Evolutionary conservation across 2,329 filamentous ascomycete genomes (phyloP).

Genomic region (Calonectria naviculata): DNA sequence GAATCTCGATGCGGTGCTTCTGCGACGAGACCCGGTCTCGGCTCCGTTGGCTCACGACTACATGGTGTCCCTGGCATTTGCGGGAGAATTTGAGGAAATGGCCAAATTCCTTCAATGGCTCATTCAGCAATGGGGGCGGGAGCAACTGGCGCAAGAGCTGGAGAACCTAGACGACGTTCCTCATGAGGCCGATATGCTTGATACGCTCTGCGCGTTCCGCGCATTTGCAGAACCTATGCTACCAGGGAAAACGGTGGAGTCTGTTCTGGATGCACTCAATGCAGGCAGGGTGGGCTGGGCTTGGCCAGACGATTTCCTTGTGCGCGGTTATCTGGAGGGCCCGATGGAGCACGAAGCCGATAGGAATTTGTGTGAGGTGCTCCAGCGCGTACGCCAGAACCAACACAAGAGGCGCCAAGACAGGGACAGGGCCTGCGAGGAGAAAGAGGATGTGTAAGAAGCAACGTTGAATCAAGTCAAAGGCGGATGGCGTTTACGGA

Average conservation of each 20-base stretch:
- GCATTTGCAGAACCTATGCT: slow-evolving; percentile 59
- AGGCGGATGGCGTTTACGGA: slow-evolving; percentile 22
- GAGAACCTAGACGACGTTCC: slow-evolving; percentile 48
- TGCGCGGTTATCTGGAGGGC: slow-evolving; percentile 46
- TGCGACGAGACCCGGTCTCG: slow-evolving; percentile 46
- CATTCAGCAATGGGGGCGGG: slow-evolving; percentile 55
- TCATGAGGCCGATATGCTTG: slow-evolving; percentile 45
- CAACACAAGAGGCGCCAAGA: slow-evolving; percentile 14
- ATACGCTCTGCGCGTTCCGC: slow-evolving; percentile 59
- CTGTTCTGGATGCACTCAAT: slow-evolving; percentile 44
- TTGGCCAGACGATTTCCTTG: slow-evolving; percentile 53
- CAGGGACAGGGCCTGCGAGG: background rate
- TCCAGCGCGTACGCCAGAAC: slow-evolving; percentile 33
- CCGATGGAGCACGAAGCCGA: slow-evolving; percentile 39
- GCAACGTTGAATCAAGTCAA: background rate
- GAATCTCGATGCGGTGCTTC: slow-evolving; percentile 46
- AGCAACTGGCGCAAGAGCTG: slow-evolving; percentile 49
- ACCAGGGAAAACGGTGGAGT: slow-evolving; percentile 40
- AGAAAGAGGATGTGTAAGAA: slow-evolving; percentile 14
- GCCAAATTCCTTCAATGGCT: slow-evolving; percentile 70
- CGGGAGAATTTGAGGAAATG: slow-evolving; percentile 70
- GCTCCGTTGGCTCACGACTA: slow-evolving; percentile 64
- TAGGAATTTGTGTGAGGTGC: slow-evolving; percentile 36
- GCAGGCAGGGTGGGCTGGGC: slow-evolving; percentile 40
- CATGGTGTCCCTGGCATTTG: slow-evolving; percentile 70